phyloP scores from a whole-genome alignment of 1,284 basidiomycete species.

The Cryptococcus sp. region DNA sequence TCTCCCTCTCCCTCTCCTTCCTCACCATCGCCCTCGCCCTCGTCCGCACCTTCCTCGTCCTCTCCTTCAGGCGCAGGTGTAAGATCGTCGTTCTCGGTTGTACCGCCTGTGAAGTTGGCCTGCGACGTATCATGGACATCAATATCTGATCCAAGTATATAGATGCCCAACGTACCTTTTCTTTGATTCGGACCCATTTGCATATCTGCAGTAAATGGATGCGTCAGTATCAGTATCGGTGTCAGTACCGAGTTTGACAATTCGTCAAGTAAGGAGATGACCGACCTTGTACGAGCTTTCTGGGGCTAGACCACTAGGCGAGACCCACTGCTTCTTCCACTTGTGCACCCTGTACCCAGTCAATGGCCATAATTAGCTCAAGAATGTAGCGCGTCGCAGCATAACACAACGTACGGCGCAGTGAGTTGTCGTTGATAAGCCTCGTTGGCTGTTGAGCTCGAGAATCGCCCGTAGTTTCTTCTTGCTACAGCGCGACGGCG shows the following conservation, averaged over 20 bases:
- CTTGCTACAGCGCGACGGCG: neutral
- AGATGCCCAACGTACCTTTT: slow-evolving; percentile 8
- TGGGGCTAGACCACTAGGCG: slow-evolving; percentile 35
- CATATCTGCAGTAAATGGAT: slow-evolving; percentile 20
- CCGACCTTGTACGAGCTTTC: slow-evolving; percentile 37
- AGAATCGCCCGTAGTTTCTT: slow-evolving; percentile 32
- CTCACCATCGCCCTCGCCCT: slow-evolving; percentile 12
- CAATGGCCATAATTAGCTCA: neutral
- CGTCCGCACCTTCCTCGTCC: slow-evolving; percentile 15
- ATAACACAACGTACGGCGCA: slow-evolving; percentile 29
- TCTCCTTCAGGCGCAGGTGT: slow-evolving; percentile 18
- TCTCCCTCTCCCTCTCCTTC: slow-evolving; percentile 20
- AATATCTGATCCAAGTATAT: neutral
- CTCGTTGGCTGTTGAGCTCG: slow-evolving; percentile 33
- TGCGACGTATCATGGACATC: neutral
- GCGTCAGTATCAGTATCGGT: slow-evolving; percentile 67
- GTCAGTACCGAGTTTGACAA: slow-evolving; percentile 49
- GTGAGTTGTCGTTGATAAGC: slow-evolving; percentile 38
- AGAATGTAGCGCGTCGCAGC: neutral
- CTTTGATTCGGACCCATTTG: slow-evolving; percentile 28
- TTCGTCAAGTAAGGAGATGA: neutral
- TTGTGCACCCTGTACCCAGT: slow-evolving; percentile 30
- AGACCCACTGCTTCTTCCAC: slow-evolving; percentile 40
- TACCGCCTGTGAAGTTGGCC: slow-evolving; percentile 15
- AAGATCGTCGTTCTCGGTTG: slow-evolving; percentile 15